Percentiles rank a stretch among this genome's conserved stretches.
phyloP scores from a whole-genome alignment of 1,284 basidiomycete genomes.

The Ceratobasidium sp. region DNA sequence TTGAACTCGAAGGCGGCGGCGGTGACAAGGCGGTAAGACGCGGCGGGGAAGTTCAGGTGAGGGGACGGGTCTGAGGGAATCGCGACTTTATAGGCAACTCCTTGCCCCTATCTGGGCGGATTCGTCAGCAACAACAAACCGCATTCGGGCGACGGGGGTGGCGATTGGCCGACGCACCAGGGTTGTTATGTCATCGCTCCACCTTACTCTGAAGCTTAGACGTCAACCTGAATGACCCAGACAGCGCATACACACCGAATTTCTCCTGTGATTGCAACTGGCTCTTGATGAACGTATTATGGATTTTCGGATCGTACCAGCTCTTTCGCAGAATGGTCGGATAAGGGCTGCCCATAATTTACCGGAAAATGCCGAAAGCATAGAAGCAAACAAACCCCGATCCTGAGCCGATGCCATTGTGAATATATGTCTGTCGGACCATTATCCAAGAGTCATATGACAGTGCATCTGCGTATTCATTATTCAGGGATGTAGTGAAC shows the following conservation, averaged over 20 bases:
- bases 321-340: neutral
- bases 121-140: constrained; percentile 7
- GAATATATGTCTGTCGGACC: too few relatives aligned
- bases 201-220: too few relatives aligned
- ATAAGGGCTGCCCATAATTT: neutral
- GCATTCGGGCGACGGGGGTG: neutral
- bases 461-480: too few relatives aligned
- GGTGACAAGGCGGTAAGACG: neutral
- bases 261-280: too few relatives aligned
- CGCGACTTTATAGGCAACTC: neutral
- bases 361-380: neutral
- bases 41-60: neutral
- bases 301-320: neutral
- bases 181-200: too few relatives aligned
- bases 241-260: too few relatives aligned
- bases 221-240: too few relatives aligned
- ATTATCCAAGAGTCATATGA: too few relatives aligned
- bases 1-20: neutral
- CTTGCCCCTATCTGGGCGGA: neutral
- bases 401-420: too few relatives aligned
- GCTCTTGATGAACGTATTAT: too few relatives aligned
- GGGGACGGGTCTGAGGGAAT: neutral
- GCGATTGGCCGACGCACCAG: neutral
- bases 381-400: neutral
- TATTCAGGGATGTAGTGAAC: neutral